phyloP scores from a whole-genome alignment of 805 yeast genomes.

The Candida hispaniensis region DNA sequence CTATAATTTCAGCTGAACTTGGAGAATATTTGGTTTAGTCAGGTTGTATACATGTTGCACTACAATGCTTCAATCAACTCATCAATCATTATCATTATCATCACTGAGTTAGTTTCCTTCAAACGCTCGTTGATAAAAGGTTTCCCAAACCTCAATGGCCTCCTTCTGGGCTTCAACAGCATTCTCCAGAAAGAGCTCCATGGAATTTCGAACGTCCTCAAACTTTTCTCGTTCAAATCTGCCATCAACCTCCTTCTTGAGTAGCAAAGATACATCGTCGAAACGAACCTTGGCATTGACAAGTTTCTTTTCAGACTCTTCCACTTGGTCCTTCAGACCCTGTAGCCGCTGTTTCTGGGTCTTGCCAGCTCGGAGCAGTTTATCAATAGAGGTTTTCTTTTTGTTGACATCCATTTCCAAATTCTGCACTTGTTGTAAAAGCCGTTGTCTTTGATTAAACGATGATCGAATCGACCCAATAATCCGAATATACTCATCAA shows the following conservation, averaged over 20 bases:
- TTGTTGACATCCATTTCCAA: conserved; percentile 40
- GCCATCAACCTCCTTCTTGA: conserved; percentile 50
- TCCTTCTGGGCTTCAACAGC: conserved; percentile 90
- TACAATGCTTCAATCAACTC: too few relatives aligned
- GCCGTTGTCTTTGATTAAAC: conserved; percentile 61
- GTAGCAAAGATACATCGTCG: conserved; percentile 51
- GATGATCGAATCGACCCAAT: conserved; percentile 65
- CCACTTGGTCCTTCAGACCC: conserved; percentile 48
- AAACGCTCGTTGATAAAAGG: conserved; percentile 41
- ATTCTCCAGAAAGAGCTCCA: conserved; percentile 83
- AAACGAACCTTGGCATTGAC: conserved; percentile 46
- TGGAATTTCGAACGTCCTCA: conserved; percentile 75
- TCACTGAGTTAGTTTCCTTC: too few relatives aligned
- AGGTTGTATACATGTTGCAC: too few relatives aligned
- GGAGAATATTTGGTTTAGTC: too few relatives aligned
- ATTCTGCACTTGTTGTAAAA: conserved; percentile 36
- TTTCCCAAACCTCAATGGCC: conserved; percentile 38
- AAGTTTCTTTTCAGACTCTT: conserved; percentile 43
- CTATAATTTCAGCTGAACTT: neutral
- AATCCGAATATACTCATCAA: conserved; percentile 76
- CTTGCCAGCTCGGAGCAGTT: conserved; percentile 36
- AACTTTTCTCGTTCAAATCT: conserved; percentile 64
- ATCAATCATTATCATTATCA: too few relatives aligned
- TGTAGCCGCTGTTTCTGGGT: conserved; percentile 55
- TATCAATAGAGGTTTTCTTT: conserved; percentile 39